Evolutionary conservation across 768 basidiomycete genomes (phyloP), one percentile per base, ranked within the genome.

Genomic region (Lactarius hengduanensis): DNA sequence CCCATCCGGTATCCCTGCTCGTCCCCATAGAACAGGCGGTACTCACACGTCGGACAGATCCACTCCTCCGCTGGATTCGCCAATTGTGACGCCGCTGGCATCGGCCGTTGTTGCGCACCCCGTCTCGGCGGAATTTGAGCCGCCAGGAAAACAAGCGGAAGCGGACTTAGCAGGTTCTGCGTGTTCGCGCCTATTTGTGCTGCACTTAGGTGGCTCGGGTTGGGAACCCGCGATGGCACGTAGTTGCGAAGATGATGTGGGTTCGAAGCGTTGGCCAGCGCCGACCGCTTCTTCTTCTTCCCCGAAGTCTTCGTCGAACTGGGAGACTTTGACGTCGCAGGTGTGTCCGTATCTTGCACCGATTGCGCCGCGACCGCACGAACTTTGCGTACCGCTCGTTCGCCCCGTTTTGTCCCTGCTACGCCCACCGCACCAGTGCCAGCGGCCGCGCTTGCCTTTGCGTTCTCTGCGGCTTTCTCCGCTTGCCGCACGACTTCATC

Each of bases 221-320:
- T 72, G 4, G 92, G 88, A 61, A 93, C 78, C 18, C 92, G 83
- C 54, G 93, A 94, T 18, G 94, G 92, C 54, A 95, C 86, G 78
- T 95, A 98, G 79, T 98, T 98, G 73, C 90, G 83, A 65, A 96
- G 82, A 78, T 97, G 96, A 77, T 98, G 96, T 3, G 94, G 95
- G 74, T 98, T 97, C 61, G 92, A 91, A 55, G 93, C 94, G 75
- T 97, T 96, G 55, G 94, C 94, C 38, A 94, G 81, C 5, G 90
- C 90, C 58, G 90, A 89, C 58, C 94, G 85, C 79, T 97, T 98
- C 86, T 97, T 98, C 85, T 96, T 96, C 84, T 94, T 95, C 57
- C 76, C 72, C 67, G 71, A 73, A 71, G 72, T 80, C 54, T 64
- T 67, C 30, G 62, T 63, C 28, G 15, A 73, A 76, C 61, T 60